These are phyloP conservation scores for Phaeodactylum tricornutum DNA, from an alignment of 108 stramenopile species.

Conservation along the genomic window DNA sequence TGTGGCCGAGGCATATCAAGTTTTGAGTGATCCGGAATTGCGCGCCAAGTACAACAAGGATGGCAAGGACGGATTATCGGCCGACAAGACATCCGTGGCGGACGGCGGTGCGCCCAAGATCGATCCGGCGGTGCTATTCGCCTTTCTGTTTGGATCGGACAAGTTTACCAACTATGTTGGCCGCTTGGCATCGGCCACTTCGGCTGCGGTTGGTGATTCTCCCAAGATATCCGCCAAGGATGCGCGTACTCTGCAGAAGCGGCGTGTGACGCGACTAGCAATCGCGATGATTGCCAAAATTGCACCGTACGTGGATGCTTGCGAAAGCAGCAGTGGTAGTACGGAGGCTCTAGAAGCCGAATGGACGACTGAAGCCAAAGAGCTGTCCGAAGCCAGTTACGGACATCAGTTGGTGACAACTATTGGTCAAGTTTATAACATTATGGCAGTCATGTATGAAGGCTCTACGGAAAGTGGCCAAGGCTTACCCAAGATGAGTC, in stretches of 20 bases:
- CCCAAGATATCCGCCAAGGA: slow-evolving; percentile 29
- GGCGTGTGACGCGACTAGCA: slow-evolving; percentile 61
- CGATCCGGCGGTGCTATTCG: slow-evolving; percentile 61
- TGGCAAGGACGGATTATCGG: slow-evolving; percentile 24
- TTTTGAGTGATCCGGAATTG: slow-evolving; percentile 31
- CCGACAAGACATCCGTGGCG: slow-evolving; percentile 31
- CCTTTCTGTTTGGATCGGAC: slow-evolving; percentile 70
- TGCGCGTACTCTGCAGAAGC: slow-evolving; percentile 44
- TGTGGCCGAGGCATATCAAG: slow-evolving; percentile 42
- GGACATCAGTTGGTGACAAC: slow-evolving; percentile 49
- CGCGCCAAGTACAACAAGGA: slow-evolving; percentile 34
- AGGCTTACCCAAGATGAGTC: slow-evolving; percentile 52
- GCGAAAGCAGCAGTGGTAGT: slow-evolving; percentile 5
- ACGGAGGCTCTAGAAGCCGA: slow-evolving; percentile 33
- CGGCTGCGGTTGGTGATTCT: slow-evolving; percentile 38
- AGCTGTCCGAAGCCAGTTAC: slow-evolving; percentile 51
- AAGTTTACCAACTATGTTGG: slow-evolving; percentile 67
- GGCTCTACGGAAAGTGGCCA: slow-evolving; percentile 56
- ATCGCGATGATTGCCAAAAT: slow-evolving; percentile 45
- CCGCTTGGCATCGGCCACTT: slow-evolving; percentile 49
- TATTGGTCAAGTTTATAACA: slow-evolving; percentile 54
- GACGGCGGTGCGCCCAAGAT: slow-evolving; percentile 16
- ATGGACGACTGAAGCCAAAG: slow-evolving; percentile 43
- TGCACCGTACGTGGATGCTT: slow-evolving; percentile 15
- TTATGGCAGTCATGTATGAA: slow-evolving; percentile 44